Conservation (phyloP, 192 early-diverging fungal species). For the Mortierella hygrophila region DNA sequence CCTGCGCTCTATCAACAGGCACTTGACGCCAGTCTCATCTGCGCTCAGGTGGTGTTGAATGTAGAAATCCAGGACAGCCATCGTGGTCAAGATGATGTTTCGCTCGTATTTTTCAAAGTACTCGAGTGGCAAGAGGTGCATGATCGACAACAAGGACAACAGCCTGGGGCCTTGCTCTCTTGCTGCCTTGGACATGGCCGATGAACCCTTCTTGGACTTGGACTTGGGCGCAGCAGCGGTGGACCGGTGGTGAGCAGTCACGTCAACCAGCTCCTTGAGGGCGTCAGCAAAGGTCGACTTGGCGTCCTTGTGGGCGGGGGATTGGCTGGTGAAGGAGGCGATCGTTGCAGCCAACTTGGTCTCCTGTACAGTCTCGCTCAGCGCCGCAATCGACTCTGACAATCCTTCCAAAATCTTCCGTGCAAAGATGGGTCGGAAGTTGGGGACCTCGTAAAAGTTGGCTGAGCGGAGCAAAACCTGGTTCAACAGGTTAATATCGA, state of each 20-base stretch:
- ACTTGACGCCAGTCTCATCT: conserved; percentile 20
- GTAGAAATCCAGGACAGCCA: conserved; percentile 41
- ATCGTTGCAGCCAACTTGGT: conserved; percentile 22
- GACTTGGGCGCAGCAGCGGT: background rate
- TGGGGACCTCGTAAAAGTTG: conserved; percentile 61
- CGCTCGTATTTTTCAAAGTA: conserved; percentile 62
- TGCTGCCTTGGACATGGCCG: background rate
- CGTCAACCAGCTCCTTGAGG: conserved; percentile 23
- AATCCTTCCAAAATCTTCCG: conserved; percentile 35
- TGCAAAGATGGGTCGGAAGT: conserved; percentile 56
- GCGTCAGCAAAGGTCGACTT: conserved; percentile 28
- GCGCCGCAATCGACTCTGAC: conserved; percentile 9
- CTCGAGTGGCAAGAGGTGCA: conserved; percentile 64
- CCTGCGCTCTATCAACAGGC: conserved; percentile 50
- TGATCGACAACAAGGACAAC: conserved; percentile 44
- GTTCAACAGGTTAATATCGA: conserved; percentile 51
- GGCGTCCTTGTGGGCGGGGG: background rate
- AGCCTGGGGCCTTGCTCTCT: conserved; percentile 9
- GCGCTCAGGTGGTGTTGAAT: conserved; percentile 23
- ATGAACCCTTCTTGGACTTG: conserved; percentile 6
- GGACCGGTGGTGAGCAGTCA: background rate
- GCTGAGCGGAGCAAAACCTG: conserved; percentile 57
- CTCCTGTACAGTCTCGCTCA: conserved; percentile 29
- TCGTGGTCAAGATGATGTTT: conserved; percentile 49
- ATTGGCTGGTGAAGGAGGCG: conserved; percentile 8